Base-by-base conservation (phyloP, 495 filamentous ascomycete species). In the Glarea lozoyensis region DNA sequence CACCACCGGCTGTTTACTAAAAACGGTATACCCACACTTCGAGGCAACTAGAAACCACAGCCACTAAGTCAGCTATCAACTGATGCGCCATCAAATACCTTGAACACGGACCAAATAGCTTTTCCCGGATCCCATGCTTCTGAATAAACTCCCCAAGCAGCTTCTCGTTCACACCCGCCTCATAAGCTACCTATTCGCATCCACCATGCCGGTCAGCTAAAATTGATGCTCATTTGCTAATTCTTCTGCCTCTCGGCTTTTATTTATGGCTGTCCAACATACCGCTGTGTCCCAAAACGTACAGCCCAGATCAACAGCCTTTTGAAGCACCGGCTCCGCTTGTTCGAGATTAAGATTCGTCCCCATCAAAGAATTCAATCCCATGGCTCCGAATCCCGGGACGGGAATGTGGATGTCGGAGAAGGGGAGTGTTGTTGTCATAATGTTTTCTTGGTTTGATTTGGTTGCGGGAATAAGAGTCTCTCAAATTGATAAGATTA, bases 231-330 rank as follows among this genome's bases (percentile, higher is more conserved):
- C n/a, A n/a, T n/a, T n/a, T n/a, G n/a, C 27, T 40, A 5, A 20
- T 10, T 27, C 20, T n/a, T 3, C 11, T 29, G 24, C 10, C 38
- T 21, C n/a, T n/a, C 4, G 11, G 29, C 16, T 11, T 23, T 3
- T 10, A 25, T 15, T 12, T 15, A 12, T 7, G 9, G 3, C 7
- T 20, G 27, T n/a, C 20, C 12, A 35, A 43, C 41, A 5, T 45
- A 67, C 68, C 32, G 69, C 69, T 29, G 68, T 72, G 43, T 73
- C 69, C 69, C 69, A 73, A 51, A 73, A 73, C 3, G 66, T 72
- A 36, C 68, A 73, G 9, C 68, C 68, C 5, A 73, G 42, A 37
- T 73, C 68, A 43, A 73, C 63, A 0, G 68, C 69, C 45, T 70
- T 70, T 30, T 69, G 43, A 1, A 73, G 50, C 0, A 73, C 68